Evolutionary conservation across 2,329 filamentous ascomycete genomes (phyloP).

Genomic region (Fusarium miscanthi): DNA sequence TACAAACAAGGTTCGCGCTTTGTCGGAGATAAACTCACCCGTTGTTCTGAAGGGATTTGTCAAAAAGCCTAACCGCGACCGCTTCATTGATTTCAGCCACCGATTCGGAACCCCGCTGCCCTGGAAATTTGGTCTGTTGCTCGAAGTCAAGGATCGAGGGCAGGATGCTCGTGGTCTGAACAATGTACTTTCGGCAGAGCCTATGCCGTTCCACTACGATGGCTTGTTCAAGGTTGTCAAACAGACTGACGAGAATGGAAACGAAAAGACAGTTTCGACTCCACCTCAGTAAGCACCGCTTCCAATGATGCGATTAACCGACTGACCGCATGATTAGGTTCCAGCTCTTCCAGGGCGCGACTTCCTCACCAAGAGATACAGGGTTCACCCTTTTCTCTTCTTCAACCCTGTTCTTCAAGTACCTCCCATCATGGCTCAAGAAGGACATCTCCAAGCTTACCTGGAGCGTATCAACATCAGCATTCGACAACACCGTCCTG

Average conservation of each 20-base stretch:
- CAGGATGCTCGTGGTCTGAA: slow-evolving; percentile 58
- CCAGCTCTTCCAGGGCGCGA: slow-evolving; percentile 63
- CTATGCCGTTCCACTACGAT: slow-evolving; percentile 69
- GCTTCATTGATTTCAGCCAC: slow-evolving; percentile 58
- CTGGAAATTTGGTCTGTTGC: slow-evolving; percentile 65
- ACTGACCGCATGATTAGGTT: slow-evolving; percentile 49
- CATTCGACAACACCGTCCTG: slow-evolving; percentile 59
- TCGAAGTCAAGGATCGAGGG: slow-evolving; percentile 63
- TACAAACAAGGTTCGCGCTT: slow-evolving; percentile 55
- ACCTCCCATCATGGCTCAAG: slow-evolving; percentile 54
- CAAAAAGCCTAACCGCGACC: slow-evolving; percentile 56
- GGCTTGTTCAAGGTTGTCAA: slow-evolving; percentile 66
- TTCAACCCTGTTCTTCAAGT: slow-evolving; percentile 61
- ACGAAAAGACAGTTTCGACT: slow-evolving; percentile 54
- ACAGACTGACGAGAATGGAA: slow-evolving; percentile 51
- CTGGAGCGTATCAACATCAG: slow-evolving; percentile 61
- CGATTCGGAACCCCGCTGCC: slow-evolving; percentile 60
- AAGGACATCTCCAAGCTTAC: slow-evolving; percentile 54
- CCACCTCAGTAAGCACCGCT: slow-evolving; percentile 54
- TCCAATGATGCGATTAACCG: not conserved
- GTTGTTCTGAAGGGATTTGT: slow-evolving; percentile 64
- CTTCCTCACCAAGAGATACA: slow-evolving; percentile 59
- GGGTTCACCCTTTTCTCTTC: slow-evolving; percentile 66
- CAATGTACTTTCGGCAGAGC: slow-evolving; percentile 64
- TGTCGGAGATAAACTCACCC: slow-evolving; percentile 64